Conservation (phyloP, 805 yeast species). For the Starmerella apicola region DNA sequence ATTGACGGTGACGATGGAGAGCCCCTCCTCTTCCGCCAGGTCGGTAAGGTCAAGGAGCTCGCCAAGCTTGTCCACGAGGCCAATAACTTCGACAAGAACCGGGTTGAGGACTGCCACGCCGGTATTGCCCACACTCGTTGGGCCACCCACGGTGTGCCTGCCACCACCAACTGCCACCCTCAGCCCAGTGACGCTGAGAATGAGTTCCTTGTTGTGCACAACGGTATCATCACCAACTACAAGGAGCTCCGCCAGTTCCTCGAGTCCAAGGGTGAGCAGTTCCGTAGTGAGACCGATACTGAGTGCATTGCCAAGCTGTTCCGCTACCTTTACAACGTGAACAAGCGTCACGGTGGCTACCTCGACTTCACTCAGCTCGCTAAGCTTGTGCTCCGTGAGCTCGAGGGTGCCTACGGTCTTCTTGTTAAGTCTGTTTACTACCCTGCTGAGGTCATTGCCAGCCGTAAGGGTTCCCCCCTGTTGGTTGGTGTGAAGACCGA, state of each 20-base stretch:
- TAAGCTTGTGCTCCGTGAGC: conserved; percentile 79
- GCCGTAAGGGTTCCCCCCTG: conserved; percentile 96
- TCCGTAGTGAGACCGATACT: conserved; percentile 91
- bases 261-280: conserved; percentile 61
- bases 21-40: conserved; percentile 64
- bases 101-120: conserved; percentile 67
- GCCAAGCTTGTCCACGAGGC: conserved; percentile 42
- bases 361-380: conserved; percentile 85
- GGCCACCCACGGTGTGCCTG: conserved; percentile 99
- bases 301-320: conserved; percentile 94
- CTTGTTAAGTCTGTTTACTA: conserved; percentile 82
- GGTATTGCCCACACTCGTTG: conserved; percentile 99
- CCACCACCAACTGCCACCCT: conserved; percentile 82
- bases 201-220: conserved; percentile 89
- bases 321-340: conserved; percentile 78
- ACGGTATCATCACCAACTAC: conserved; percentile 95
- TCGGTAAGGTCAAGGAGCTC: conserved; percentile 81
- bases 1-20: conserved; percentile 79
- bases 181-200: conserved; percentile 74
- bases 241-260: conserved; percentile 79
- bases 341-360: conserved; percentile 44
- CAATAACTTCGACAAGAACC: conserved; percentile 37
- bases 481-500: conserved; percentile 93
- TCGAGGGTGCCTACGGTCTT: conserved; percentile 96
- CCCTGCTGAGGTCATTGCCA: conserved; percentile 93